Percentiles rank a stretch among this genome's conserved stretches.
These are phyloP conservation scores for Pseudogymnoascus sp. DNA, from an alignment of 2,329 filamentous ascomycete species.

Conservation along the genomic window DNA sequence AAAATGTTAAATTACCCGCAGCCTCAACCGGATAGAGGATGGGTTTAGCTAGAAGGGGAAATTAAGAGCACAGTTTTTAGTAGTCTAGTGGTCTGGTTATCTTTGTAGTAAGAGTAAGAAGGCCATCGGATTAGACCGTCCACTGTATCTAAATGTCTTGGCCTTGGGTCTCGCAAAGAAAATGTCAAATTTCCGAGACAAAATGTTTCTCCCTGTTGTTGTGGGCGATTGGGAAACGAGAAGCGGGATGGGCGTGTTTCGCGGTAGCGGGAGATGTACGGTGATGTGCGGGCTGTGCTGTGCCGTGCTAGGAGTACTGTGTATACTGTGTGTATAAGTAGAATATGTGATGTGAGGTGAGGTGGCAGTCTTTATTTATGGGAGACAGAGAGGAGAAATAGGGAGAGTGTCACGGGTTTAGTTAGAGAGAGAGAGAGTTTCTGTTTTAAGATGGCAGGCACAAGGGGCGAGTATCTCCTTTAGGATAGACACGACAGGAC, in stretches of 20 bases:
- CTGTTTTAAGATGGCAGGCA: background rate
- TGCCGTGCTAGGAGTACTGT: too few relatives aligned
- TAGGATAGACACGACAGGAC: background rate
- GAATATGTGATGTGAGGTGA: background rate
- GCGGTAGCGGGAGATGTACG: background rate
- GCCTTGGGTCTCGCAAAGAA: background rate
- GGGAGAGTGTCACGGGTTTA: background rate
- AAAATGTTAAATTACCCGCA: background rate
- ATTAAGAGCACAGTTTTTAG: background rate
- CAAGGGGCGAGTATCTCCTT: background rate
- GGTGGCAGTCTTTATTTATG: background rate
- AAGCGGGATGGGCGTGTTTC: background rate
- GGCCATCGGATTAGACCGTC: background rate
- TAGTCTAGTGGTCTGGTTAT: too few relatives aligned
- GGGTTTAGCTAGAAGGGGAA: background rate
- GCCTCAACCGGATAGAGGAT: background rate
- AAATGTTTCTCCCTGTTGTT: background rate
- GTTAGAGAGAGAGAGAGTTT: background rate
- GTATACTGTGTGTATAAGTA: too few relatives aligned
- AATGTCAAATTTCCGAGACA: background rate
- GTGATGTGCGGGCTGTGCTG: background rate
- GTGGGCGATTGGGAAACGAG: too few relatives aligned
- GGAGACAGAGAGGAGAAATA: background rate
- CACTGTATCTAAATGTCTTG: background rate
- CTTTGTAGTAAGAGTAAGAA: background rate